Evolutionary conservation across 2,329 filamentous ascomycete species (phyloP), one percentile per base, ranked within the genome.

Genomic region (Blastomyces parvus): DNA sequence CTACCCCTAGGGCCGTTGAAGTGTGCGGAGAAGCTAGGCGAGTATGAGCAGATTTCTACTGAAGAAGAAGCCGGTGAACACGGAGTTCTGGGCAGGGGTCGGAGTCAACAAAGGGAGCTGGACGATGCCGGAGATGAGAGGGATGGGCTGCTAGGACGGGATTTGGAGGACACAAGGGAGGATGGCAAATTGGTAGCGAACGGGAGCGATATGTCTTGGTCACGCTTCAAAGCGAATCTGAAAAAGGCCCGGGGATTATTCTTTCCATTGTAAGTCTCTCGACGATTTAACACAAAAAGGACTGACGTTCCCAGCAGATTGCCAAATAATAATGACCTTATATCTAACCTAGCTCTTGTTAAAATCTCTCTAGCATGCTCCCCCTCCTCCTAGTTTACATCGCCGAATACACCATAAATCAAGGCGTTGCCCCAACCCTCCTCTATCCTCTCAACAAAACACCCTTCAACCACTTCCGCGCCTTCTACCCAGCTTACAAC

Each of bases 381-480:
- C 94, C 94, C 0, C 82, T 99, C 17, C 82, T 97, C 42, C 79
- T 97, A 19, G 94, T 99, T 38, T 99, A 97, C 74, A 84, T 97
- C 44, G 91, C 92, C 63, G 94, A 99, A 79, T 99, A 99, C 74
- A 95, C 90, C 62, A 97, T 97, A 76, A 97, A 97, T 78, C 92
- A 96, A 78, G 93, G 92, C 44, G 91, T 97, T 0, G 82, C 91
- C 0, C 93, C 94, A 0, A 96, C 91, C 0, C 80, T 97, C 0
- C 83, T 99, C 4, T 99, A 96, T 72, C 91, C 92, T 0, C 80
- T 97, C 0, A 72, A 81, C 0, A 77, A 83, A 13, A 88, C 89
- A 0, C 94, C 94, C 0, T 97, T 97, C 73, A 77, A 80, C 40
- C 84, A 90, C 68, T 94, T 87, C 73, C 87, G 93, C 50, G 88